Evolutionary conservation across 1,139 yeast species (phyloP).

Genomic region (Hemisphaericaspora xylofermentans): DNA sequence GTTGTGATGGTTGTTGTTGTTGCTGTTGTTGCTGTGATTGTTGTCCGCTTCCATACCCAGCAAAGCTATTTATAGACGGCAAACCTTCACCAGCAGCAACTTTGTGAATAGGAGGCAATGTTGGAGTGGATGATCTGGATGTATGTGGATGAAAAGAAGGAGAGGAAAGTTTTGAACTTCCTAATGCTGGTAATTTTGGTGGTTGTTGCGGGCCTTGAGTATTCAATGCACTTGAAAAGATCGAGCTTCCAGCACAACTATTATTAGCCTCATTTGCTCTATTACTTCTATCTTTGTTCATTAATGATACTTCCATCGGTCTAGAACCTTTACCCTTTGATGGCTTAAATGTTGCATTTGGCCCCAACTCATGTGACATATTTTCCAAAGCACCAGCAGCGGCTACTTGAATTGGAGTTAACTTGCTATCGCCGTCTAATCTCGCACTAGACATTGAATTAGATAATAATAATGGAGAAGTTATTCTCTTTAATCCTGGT

Average conservation of each 20-base stretch:
- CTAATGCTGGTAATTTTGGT: slow-evolving; percentile 19
- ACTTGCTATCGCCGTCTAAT: slow-evolving; percentile 14
- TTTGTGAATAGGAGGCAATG: slow-evolving; percentile 39
- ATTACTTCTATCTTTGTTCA: slow-evolving; percentile 15
- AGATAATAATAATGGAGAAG: slow-evolving; percentile 59
- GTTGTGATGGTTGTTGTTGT: slow-evolving; percentile 16
- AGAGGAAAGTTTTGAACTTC: slow-evolving; percentile 20
- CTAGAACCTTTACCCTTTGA: slow-evolving; percentile 8
- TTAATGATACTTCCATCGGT: slow-evolving; percentile 31
- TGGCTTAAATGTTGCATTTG: slow-evolving; percentile 42
- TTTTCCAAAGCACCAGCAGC: slow-evolving; percentile 67
- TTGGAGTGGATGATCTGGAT: slow-evolving; percentile 12
- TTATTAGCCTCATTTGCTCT: not conserved
- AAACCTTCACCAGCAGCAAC: slow-evolving; percentile 13
- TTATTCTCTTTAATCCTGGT: slow-evolving; percentile 59
- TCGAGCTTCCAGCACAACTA: slow-evolving; percentile 9
- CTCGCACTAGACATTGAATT: slow-evolving; percentile 43
- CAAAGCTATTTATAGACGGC: slow-evolving; percentile 9
- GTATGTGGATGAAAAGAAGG: slow-evolving; percentile 10
- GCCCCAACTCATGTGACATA: slow-evolving; percentile 49
- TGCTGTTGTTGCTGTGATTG: slow-evolving; percentile 16
- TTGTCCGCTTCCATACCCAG: slow-evolving; percentile 10
- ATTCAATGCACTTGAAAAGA: slow-evolving; percentile 14
- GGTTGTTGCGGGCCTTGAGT: slow-evolving; percentile 13
- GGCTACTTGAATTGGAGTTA: slow-evolving; percentile 29